These are phyloP conservation scores for Sordariomycetes sp. DNA, from an alignment of 2,329 filamentous ascomycete genomes.

Conservation along the genomic window DNA sequence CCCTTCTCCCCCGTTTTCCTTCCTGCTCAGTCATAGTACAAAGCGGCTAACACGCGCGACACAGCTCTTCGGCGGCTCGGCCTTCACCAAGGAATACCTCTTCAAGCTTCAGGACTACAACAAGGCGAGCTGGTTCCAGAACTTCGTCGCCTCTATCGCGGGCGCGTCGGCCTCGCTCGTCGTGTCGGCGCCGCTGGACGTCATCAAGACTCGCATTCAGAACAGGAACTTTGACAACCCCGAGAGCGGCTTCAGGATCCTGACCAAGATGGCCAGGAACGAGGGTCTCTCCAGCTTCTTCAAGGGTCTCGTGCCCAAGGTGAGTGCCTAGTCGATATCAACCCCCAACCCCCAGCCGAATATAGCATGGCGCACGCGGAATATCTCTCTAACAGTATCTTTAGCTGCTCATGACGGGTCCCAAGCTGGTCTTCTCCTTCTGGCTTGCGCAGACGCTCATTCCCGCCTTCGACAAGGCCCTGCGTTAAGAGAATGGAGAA, in stretches of 20 bases:
- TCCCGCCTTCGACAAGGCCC: slow-evolving; percentile 61
- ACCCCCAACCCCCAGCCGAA: too few relatives aligned
- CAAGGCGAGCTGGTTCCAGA: slow-evolving; percentile 84
- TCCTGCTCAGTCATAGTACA: neutral
- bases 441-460: slow-evolving; percentile 98
- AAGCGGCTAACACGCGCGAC: slow-evolving; percentile 9
- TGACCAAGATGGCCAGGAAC: slow-evolving; percentile 84
- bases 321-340: slow-evolving; percentile 17
- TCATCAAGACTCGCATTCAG: slow-evolving; percentile 97
- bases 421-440: slow-evolving; percentile 98
- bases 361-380: neutral
- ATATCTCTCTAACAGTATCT: neutral
- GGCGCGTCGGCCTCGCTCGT: slow-evolving; percentile 91
- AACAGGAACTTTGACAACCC: slow-evolving; percentile 98
- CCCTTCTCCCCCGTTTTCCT: neutral
- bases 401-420: slow-evolving; percentile 90
- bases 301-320: slow-evolving; percentile 92
- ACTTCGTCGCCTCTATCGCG: slow-evolving; percentile 92
- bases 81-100: slow-evolving; percentile 93
- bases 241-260: slow-evolving; percentile 82
- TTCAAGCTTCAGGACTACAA: slow-evolving; percentile 91
- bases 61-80: slow-evolving; percentile 93
- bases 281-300: slow-evolving; percentile 85
- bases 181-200: slow-evolving; percentile 90
- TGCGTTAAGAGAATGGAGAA: slow-evolving; percentile 18